Base-by-base conservation (phyloP, 768 basidiomycete genomes). In the Leucocoprinus leucothites region DNA sequence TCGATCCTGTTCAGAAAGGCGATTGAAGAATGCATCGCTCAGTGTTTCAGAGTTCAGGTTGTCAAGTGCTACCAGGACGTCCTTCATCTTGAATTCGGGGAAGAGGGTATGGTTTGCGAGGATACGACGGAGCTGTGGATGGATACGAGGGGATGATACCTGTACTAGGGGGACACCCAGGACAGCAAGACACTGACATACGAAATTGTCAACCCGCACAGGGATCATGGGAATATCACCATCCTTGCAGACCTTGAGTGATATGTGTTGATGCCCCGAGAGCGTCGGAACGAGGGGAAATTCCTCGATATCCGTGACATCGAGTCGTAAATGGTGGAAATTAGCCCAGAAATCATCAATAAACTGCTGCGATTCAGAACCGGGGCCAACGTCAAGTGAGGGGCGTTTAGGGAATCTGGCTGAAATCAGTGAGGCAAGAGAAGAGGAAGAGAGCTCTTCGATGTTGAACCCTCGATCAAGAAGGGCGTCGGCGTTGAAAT, bases 221-320 rank as follows among this genome's bases (percentile, higher is more conserved):
- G 57, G 48, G 9, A 64, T 42, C 9, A 75, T 40, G 13, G 74
- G 57, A 2, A 65, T 66, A 0, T 58, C 53, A 2, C 57, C 63
- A 6, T 64, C 56, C 47, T 51, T 63, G 53, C 72, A 71, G 35
- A 65, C 59, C 1, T 56, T 38, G 11, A 76, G 56, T 3, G 74
- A 75, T 18, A 70, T 67, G 69, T 74, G 16, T 53, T 45, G 14
- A 60, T 60, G 1, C 41, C 40, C 6, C 6, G 26, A 53, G 24
- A 57, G 58, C 1, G 71, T 73, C 6, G 67, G 70, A 1, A 78
- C 71, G n/a, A 78, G 60, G 1, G 72, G 71, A 50, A 71, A 73
- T 2, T 53, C 51, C 1, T 54, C 49, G 9, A 71, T 64, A 6
- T 68, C 63, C 41, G 36, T 16, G 63, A 53, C 28, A 3, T 56